phyloP scores from a whole-genome alignment of 176 grass and related monocot genomes.

The Aegilops speltoides region DNA sequence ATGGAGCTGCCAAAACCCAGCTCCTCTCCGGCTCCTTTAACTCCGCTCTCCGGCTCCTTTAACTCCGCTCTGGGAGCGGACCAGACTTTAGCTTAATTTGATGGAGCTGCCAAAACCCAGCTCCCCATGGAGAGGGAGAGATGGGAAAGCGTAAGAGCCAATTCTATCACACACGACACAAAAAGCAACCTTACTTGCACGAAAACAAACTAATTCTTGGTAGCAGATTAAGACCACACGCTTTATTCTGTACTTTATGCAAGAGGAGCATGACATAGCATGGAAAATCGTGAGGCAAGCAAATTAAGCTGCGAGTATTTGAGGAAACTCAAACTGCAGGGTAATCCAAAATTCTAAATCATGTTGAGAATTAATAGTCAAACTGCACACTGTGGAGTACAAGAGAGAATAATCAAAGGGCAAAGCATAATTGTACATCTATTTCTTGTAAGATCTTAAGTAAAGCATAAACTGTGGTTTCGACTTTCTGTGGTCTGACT shows the following conservation, averaged over 20 bases:
- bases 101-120: too few species aligned
- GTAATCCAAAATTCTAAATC: conserved; percentile 9
- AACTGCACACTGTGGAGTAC: conserved; percentile 16
- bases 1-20: too few species aligned
- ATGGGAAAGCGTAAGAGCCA: too few species aligned
- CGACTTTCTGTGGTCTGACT: conserved; percentile 23
- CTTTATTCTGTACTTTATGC: too few species aligned
- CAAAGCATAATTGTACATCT: neutral
- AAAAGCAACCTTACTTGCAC: too few species aligned
- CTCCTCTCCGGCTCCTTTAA: too few species aligned
- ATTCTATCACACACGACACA: too few species aligned
- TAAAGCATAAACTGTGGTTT: neutral
- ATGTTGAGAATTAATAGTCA: conserved; percentile 15
- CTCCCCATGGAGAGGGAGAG: too few species aligned
- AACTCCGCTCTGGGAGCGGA: too few species aligned
- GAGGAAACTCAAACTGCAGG: neutral
- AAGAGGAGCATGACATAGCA: neutral
- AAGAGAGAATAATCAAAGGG: neutral
- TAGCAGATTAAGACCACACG: neutral
- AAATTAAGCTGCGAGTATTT: neutral
- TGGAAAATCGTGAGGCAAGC: neutral
- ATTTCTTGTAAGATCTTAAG: neutral
- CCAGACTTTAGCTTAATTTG: too few species aligned
- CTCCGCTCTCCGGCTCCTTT: too few species aligned
- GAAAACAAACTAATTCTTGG: too few species aligned